Evolutionary conservation across 495 filamentous ascomycete genomes (phyloP), one percentile per base, ranked within the genome.

Genomic region (Aspergillus heteromorphus): DNA sequence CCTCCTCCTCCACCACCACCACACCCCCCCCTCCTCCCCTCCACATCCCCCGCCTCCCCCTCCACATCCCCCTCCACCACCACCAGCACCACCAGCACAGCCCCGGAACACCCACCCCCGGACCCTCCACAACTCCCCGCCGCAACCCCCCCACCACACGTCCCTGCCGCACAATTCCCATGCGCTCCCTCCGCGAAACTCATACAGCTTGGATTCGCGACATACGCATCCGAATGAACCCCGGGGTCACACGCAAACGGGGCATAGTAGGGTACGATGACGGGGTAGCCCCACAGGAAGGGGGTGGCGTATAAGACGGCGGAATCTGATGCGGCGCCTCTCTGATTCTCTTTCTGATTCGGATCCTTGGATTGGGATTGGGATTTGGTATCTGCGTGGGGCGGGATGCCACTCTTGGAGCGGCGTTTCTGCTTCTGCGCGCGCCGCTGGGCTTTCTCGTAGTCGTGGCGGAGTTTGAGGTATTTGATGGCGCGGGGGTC

Each of bases 381-480:
- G n/a, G n/a, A n/a, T n/a, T n/a, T n/a, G n/a, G n/a, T n/a, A n/a
- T n/a, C n/a, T n/a, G n/a, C n/a, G n/a, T n/a, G n/a, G n/a, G n/a
- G n/a, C n/a, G n/a, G n/a, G n/a, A n/a, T n/a, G n/a, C n/a, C n/a
- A 34, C 9, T 13, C 9, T 9, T 9, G 2, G 30, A 34, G 2
- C 30, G 30, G 2, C 14, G 30, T 0, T 79, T 81, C 42, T 82
- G 83, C 52, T 85, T 87, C 53, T 75, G 67, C 0, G 85, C 85
- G 6, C 87, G 79, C 13, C 80, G 79, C 40, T 70, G 69, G 0
- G 83, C 80, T 54, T 85, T 85, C 20, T 79, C 68, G 67, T 90
- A 89, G 23, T 79, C 79, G 20, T 63, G 62, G 18, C 86, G 80
- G n/a, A 89, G 77, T 25, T 79, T 69, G 10, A 72, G 40, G 14